Percentiles rank a stretch among this genome's conserved stretches.
phyloP scores from a whole-genome alignment of 495 filamentous ascomycete species.

The Penicillium arizonense region DNA sequence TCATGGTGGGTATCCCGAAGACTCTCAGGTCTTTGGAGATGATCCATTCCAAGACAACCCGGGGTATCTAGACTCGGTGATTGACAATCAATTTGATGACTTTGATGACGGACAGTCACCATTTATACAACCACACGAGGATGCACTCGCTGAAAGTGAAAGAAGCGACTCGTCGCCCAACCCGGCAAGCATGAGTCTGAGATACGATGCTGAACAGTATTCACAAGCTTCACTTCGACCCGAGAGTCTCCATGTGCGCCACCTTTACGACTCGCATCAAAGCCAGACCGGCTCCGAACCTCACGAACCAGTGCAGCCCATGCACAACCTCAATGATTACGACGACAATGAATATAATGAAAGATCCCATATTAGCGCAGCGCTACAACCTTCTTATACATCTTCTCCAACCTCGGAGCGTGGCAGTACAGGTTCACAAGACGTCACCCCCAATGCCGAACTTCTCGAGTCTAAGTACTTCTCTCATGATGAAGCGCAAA shows the following conservation, averaged over 20 bases:
- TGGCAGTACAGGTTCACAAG: constrained; percentile 21
- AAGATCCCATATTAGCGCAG: neutral
- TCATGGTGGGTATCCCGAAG: constrained; percentile 28
- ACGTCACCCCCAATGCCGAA: constrained; percentile 40
- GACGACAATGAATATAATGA: constrained; percentile 2
- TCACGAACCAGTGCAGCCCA: neutral
- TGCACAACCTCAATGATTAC: neutral
- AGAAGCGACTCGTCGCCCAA: neutral
- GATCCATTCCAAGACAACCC: constrained; percentile 46
- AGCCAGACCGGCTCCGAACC: constrained; percentile 2
- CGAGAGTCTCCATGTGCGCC: neutral
- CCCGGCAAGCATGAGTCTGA: neutral
- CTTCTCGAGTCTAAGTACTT: constrained; percentile 76
- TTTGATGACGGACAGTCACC: constrained; percentile 30
- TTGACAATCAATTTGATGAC: constrained; percentile 45
- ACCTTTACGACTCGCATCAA: constrained; percentile 1
- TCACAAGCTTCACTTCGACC: neutral
- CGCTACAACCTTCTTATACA: constrained; percentile 7
- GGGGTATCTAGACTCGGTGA: constrained; percentile 48
- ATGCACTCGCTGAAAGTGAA: constrained; percentile 2
- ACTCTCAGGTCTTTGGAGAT: constrained; percentile 31
- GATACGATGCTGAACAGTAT: neutral
- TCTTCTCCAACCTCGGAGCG: constrained; percentile 23
- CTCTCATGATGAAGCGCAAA: constrained; percentile 88
- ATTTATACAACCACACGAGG: constrained; percentile 3